These are phyloP conservation scores for Lepidium africanum DNA, from an alignment of 345 rosid species.

Conservation along the genomic window DNA sequence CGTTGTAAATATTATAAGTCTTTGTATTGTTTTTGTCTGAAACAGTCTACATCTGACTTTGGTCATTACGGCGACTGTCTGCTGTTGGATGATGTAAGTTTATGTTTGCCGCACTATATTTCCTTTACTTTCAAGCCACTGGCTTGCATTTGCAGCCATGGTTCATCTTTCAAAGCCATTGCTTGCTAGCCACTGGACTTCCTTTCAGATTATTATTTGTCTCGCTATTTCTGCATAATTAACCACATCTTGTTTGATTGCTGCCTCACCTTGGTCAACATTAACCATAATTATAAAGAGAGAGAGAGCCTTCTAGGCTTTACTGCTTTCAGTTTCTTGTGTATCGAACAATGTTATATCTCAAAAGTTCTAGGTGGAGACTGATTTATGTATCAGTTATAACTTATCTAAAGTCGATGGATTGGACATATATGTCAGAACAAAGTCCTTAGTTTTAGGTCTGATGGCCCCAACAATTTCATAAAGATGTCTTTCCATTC, in stretches of 20 bases:
- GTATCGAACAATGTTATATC: background rate
- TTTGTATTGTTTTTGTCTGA: background rate
- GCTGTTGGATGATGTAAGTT: constrained; percentile 98
- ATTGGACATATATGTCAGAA: background rate
- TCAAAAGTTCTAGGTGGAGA: background rate
- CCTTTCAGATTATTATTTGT: background rate
- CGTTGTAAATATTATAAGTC: background rate
- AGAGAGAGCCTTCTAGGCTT: background rate
- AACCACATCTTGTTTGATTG: background rate
- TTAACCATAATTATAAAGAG: background rate
- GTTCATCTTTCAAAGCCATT: background rate
- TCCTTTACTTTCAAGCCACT: background rate
- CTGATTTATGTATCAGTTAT: background rate
- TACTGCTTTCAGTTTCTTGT: background rate
- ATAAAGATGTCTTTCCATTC: no score
- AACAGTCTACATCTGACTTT: constrained; percentile 82
- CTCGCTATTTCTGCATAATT: background rate
- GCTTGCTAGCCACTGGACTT: background rate
- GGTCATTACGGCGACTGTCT: constrained; percentile 83
- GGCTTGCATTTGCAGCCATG: background rate
- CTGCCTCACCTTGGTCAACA: background rate
- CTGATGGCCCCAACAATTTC: no score
- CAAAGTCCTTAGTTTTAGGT: no score
- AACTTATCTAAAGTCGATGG: background rate
- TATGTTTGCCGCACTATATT: background rate